Evolutionary conservation across 2,329 filamentous ascomycete species (phyloP).

Genomic region (Mollisia scopiformis): DNA sequence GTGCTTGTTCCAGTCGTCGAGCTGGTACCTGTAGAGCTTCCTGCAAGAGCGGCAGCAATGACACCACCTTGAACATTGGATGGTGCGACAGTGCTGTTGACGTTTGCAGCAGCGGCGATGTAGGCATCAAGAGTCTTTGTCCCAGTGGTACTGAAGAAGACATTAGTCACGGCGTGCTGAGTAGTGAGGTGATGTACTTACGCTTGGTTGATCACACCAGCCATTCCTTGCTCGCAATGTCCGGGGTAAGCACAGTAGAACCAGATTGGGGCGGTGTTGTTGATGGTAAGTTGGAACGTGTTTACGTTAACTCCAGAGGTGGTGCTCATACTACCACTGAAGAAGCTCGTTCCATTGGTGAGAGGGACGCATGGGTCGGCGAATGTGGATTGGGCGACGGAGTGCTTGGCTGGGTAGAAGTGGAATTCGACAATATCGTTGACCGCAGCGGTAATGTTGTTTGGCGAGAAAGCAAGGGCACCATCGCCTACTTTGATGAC

Average conservation of each 20-base stretch:
- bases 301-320: slow-evolving; percentile 24
- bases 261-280: slow-evolving; percentile 45
- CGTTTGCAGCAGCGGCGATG: slow-evolving; percentile 17
- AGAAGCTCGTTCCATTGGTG: slow-evolving; percentile 30
- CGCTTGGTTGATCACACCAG: slow-evolving; percentile 45
- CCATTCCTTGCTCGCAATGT: slow-evolving; percentile 48
- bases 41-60: slow-evolving; percentile 13
- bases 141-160: slow-evolving; percentile 14
- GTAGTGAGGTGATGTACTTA: slow-evolving; percentile 21
- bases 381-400: slow-evolving; percentile 44
- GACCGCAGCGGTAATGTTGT: slow-evolving; percentile 49
- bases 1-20: slow-evolving; percentile 1
- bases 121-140: slow-evolving; percentile 21
- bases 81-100: slow-evolving; percentile 11
- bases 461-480: slow-evolving; percentile 51
- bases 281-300: slow-evolving; percentile 46
- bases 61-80: slow-evolving; percentile 23
- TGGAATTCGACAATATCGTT: slow-evolving; percentile 59
- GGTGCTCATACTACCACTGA: slow-evolving; percentile 25
- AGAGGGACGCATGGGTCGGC: slow-evolving; percentile 37
- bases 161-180: slow-evolving; percentile 1
- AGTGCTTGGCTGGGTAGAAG: slow-evolving; percentile 56
- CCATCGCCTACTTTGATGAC: slow-evolving; percentile 37
- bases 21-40: slow-evolving; percentile 6
- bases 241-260: slow-evolving; percentile 43